phyloP scores from a whole-genome alignment of 805 yeast species.

The Lachancea waltii region DNA sequence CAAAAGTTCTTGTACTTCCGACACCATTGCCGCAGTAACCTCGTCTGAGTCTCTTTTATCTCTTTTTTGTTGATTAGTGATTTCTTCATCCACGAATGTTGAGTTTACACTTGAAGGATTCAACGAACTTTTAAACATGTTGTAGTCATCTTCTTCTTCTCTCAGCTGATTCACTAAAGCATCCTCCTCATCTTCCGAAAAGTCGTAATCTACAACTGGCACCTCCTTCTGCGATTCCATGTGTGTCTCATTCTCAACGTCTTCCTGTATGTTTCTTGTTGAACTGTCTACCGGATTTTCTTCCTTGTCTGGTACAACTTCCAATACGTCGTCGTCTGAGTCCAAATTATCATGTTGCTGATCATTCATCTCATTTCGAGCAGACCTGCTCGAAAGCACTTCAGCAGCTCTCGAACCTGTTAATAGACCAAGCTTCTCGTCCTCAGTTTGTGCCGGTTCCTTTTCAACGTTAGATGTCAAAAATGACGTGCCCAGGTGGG shows the following conservation, averaged over 20 bases:
- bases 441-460: conserved; percentile 20
- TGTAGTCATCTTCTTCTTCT: conserved; percentile 69
- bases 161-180: conserved; percentile 54
- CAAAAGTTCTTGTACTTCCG: conserved; percentile 83
- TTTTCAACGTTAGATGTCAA: conserved; percentile 11
- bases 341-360: conserved; percentile 21
- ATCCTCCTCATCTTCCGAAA: conserved; percentile 73
- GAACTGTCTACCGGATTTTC: background rate
- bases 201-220: conserved; percentile 48
- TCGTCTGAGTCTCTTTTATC: conserved; percentile 87
- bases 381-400: conserved; percentile 2
- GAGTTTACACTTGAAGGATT: conserved; percentile 22
- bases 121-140: conserved; percentile 45
- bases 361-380: conserved; percentile 4
- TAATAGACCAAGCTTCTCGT: conserved; percentile 15
- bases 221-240: conserved; percentile 1
- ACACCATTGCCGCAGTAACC: conserved; percentile 78
- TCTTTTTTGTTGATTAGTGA: conserved; percentile 56
- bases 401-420: conserved; percentile 19
- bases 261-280: background rate
- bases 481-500: conserved; percentile 17
- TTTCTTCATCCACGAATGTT: conserved; percentile 35
- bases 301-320: conserved; percentile 9
- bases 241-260: background rate
- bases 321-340: conserved; percentile 22